These are phyloP conservation scores for Termitomyces sp. DNA, from an alignment of 768 basidiomycete species.

Conservation along the genomic window DNA sequence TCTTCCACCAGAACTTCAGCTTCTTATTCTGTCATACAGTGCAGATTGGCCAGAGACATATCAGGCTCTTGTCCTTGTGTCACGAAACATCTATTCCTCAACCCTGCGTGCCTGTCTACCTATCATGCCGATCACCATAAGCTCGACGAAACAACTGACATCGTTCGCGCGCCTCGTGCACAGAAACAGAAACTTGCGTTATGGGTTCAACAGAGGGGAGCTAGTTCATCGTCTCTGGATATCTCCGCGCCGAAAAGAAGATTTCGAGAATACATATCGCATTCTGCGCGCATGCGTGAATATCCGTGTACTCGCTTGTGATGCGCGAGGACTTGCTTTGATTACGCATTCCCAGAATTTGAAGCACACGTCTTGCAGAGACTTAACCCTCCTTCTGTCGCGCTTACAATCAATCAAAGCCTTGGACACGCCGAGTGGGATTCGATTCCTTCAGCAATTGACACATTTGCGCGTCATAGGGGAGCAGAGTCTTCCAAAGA, in stretches of 20 bases:
- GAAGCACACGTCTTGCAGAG: constrained; percentile 22
- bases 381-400: constrained; percentile 26
- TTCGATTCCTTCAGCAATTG: constrained; percentile 24
- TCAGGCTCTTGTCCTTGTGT: constrained; percentile 27
- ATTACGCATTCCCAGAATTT: constrained; percentile 13
- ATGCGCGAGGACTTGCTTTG: constrained; percentile 20
- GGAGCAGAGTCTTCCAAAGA: constrained; percentile 19
- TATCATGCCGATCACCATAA: constrained; percentile 25
- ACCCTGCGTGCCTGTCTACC: constrained; percentile 29
- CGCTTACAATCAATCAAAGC: constrained; percentile 16
- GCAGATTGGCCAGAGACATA: constrained; percentile 25
- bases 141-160: constrained; percentile 22
- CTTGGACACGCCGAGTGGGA: constrained; percentile 17
- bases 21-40: constrained; percentile 23
- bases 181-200: constrained; percentile 4
- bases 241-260: constrained; percentile 21
- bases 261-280: constrained; percentile 6
- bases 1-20: constrained; percentile 27
- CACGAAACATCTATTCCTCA: constrained; percentile 21
- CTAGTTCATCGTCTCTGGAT: constrained; percentile 29
- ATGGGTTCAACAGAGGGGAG: neutral
- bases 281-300: constrained; percentile 26
- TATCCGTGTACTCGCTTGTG: constrained; percentile 24
- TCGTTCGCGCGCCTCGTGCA: constrained; percentile 20
- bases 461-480: constrained; percentile 29